Conservation (phyloP, 2,329 filamentous ascomycete genomes). For the Verticillium isaacii region DNA sequence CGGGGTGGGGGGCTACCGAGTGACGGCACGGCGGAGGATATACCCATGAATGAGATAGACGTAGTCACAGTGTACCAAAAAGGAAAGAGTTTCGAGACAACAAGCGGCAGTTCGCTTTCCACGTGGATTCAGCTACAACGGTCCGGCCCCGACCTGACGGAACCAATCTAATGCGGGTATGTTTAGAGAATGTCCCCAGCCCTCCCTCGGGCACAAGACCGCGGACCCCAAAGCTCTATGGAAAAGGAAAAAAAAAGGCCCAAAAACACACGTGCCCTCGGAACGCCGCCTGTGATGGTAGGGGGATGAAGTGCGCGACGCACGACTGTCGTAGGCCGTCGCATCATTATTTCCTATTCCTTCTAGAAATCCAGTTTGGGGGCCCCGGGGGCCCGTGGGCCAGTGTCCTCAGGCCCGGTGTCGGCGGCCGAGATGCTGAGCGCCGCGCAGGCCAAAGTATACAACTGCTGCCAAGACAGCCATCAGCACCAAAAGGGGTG, state of each 20-base stretch:
- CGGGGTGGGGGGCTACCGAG: no score
- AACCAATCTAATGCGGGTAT: background rate
- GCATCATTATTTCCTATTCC: background rate
- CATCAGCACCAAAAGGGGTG: constrained; percentile 31
- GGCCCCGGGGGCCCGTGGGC: background rate
- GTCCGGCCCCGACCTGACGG: background rate
- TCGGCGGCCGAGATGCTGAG: background rate
- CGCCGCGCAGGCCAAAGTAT: constrained; percentile 32
- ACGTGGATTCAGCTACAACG: background rate
- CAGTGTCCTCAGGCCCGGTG: background rate
- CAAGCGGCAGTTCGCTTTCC: background rate
- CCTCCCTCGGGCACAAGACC: background rate
- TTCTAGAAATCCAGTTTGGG: background rate
- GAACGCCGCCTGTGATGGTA: constrained; percentile 10
- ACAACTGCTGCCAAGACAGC: constrained; percentile 28
- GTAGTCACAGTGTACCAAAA: background rate
- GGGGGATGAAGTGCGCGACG: background rate
- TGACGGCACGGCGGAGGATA: background rate
- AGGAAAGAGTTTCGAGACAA: background rate
- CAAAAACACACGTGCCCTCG: background rate
- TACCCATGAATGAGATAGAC: background rate
- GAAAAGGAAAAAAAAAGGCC: background rate
- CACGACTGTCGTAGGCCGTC: background rate
- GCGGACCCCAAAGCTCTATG: constrained; percentile 3
- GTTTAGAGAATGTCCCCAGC: background rate